Evolutionary conservation across 2,329 filamentous ascomycete species (phyloP).

Genomic region (Lecanicillium sp.): DNA sequence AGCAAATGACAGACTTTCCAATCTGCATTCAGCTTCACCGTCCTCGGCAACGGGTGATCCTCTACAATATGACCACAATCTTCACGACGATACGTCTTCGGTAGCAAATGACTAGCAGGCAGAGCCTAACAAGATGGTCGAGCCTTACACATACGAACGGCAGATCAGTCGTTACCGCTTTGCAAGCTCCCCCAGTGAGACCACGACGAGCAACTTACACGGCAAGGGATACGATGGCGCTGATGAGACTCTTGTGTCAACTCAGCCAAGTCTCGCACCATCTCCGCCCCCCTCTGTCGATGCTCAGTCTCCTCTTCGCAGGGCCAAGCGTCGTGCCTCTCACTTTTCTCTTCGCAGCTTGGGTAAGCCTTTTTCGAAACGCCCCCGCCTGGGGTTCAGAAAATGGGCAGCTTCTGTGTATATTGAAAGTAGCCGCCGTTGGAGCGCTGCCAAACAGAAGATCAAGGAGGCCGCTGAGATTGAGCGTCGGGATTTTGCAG

Average conservation of each 20-base stretch:
- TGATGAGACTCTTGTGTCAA: conserved; percentile 2
- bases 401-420: conserved; percentile 26
- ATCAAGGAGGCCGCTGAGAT: conserved; percentile 23
- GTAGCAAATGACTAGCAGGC: conserved; percentile 23
- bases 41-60: not conserved
- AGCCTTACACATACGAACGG: not conserved
- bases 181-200: not conserved
- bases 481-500: conserved; percentile 23
- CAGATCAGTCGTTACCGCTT: conserved; percentile 3
- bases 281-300: conserved; percentile 5
- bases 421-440: conserved; percentile 20
- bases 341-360: conserved; percentile 26
- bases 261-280: conserved; percentile 6
- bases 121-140: conserved; percentile 16
- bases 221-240: conserved; percentile 8
- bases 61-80: conserved; percentile 13
- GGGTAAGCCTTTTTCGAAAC: conserved; percentile 22
- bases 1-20: conserved; percentile 24
- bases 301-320: conserved; percentile 12
- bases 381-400: conserved; percentile 23
- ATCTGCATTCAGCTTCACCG: conserved; percentile 24
- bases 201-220: not conserved
- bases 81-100: conserved; percentile 21
- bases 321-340: conserved; percentile 28
- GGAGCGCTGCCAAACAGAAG: conserved; percentile 22